Conservation (phyloP, 768 basidiomycete species). For the Terana coerulea region DNA sequence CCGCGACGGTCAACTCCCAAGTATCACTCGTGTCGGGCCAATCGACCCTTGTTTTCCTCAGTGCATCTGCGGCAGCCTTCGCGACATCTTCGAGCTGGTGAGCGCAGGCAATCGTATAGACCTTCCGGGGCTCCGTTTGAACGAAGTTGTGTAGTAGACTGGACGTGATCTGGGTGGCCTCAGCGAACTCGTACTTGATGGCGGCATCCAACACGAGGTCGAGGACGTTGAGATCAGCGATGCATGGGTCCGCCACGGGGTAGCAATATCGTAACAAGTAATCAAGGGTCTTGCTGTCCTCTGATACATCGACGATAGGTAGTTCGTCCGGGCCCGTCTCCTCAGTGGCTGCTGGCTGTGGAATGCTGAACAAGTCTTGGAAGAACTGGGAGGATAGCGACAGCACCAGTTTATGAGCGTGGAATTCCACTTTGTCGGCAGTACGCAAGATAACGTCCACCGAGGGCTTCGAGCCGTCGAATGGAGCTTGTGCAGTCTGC, state of each 20-base stretch:
- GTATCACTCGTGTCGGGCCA: not conserved
- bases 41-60: not conserved
- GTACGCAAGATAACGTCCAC: no score
- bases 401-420: no score
- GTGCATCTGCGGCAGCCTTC: not conserved
- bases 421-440: no score
- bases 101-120: slow-evolving; percentile 5
- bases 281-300: no score
- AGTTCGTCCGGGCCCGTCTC: no score
- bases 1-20: not conserved
- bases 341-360: no score
- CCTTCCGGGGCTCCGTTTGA: not conserved
- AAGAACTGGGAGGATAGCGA: no score
- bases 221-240: not conserved
- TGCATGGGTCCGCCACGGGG: no score
- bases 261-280: no score
- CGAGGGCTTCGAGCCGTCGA: no score
- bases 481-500: no score
- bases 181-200: slow-evolving; percentile 24
- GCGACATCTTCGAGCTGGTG: slow-evolving; percentile 2
- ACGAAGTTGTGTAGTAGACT: not conserved
- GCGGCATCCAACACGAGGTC: slow-evolving; percentile 19
- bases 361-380: not conserved
- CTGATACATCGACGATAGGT: slow-evolving; percentile 4
- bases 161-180: not conserved